Evolutionary conservation across 768 basidiomycete genomes (phyloP).

Genomic region (Pholiota molesta): DNA sequence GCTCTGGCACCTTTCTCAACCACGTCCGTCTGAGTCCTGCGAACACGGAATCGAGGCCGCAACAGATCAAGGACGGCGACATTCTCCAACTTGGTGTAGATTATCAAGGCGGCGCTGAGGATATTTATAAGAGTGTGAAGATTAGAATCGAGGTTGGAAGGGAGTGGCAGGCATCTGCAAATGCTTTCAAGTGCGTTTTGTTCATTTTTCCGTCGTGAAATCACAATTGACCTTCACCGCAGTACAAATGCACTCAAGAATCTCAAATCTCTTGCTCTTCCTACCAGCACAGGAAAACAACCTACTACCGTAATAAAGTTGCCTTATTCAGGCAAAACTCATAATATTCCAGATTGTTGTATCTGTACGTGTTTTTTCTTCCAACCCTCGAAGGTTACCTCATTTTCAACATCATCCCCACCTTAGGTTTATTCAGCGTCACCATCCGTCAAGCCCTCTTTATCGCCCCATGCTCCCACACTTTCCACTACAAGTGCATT

Average conservation of each 20-base stretch:
- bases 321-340: conserved; percentile 28
- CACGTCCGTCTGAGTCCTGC: conserved; percentile 88
- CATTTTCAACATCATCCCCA: conserved; percentile 10
- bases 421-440: conserved; percentile 71
- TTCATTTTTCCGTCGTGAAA: conserved; percentile 15
- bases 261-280: conserved; percentile 68
- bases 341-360: conserved; percentile 81
- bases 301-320: conserved; percentile 21
- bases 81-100: conserved; percentile 95
- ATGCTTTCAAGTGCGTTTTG: conserved; percentile 84
- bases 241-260: conserved; percentile 78
- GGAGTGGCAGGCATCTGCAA: conserved; percentile 88
- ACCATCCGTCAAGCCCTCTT: conserved; percentile 95
- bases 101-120: conserved; percentile 96
- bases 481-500: conserved; percentile 97
- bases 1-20: conserved; percentile 94
- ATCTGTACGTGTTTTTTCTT: conserved; percentile 66
- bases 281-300: conserved; percentile 18
- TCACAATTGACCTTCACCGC: conserved; percentile 9
- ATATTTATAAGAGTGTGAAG: conserved; percentile 97
- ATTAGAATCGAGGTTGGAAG: conserved; percentile 87
- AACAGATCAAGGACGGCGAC: conserved; percentile 88
- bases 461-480: conserved; percentile 97
- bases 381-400: neutral
- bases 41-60: conserved; percentile 77